phyloP scores from a whole-genome alignment of 345 rosid species.

The Limnanthes douglasii region DNA sequence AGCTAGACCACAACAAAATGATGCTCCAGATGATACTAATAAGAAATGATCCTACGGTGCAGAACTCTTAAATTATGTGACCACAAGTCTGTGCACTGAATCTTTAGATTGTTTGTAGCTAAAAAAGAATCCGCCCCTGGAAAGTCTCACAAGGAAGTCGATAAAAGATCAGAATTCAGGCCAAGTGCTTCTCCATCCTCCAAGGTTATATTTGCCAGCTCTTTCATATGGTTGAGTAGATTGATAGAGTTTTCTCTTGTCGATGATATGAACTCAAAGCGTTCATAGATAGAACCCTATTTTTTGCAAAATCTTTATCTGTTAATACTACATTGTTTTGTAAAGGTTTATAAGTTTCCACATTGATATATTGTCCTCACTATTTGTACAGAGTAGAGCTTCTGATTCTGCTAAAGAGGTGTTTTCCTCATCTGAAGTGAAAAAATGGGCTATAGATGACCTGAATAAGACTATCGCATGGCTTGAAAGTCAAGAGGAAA shows the following conservation, averaged over 20 bases:
- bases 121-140: slow-evolving; percentile 16
- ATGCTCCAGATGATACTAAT: too few species aligned
- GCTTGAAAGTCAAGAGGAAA: slow-evolving; percentile 78
- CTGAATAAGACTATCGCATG: slow-evolving; percentile 54
- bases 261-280: slow-evolving; percentile 5
- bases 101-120: slow-evolving; percentile 25
- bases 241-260: not conserved
- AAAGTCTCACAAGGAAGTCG: slow-evolving; percentile 28
- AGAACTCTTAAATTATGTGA: too few species aligned
- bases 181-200: slow-evolving; percentile 18
- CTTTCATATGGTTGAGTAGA: not conserved
- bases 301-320: too few species aligned
- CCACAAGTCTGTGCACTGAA: slow-evolving; percentile 11
- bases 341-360: slow-evolving; percentile 5
- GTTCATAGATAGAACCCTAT: not conserved
- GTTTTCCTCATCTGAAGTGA: slow-evolving; percentile 34
- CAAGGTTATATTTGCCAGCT: slow-evolving; percentile 25
- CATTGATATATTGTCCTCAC: slow-evolving; percentile 3
- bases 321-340: not conserved
- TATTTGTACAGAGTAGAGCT: slow-evolving; percentile 22
- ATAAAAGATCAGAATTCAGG: slow-evolving; percentile 25
- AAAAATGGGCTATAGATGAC: slow-evolving; percentile 68
- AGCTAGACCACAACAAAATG: too few species aligned
- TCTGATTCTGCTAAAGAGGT: slow-evolving; percentile 16
- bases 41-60: too few species aligned